Percentiles rank a stretch among this genome's conserved stretches.
phyloP scores from a whole-genome alignment of 2,329 filamentous ascomycete species.

The Epichloe coenophiala region DNA sequence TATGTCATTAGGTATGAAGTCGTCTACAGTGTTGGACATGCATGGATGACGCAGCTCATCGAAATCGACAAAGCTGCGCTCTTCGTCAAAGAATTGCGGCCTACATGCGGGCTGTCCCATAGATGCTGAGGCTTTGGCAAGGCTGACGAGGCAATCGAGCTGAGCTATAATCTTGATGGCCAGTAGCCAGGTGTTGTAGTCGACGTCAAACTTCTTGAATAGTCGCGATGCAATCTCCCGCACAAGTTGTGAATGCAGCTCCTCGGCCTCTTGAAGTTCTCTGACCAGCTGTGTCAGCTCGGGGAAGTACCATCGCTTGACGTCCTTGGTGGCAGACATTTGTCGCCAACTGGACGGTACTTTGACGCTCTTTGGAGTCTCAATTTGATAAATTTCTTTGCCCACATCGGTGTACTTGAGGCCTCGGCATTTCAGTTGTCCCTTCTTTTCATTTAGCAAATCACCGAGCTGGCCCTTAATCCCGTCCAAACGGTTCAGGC shows the following conservation, averaged over 20 bases:
- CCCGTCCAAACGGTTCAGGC: constrained; percentile 59
- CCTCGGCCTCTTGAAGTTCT: constrained; percentile 82
- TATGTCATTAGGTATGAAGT: constrained; percentile 95
- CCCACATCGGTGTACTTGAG: constrained; percentile 74
- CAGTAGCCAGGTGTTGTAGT: constrained; percentile 74
- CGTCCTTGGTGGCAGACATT: constrained; percentile 83
- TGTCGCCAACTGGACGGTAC: constrained; percentile 85
- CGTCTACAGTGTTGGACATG: constrained; percentile 75
- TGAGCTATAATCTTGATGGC: constrained; percentile 86
- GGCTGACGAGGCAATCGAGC: constrained; percentile 85
- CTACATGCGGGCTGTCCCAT: constrained; percentile 81
- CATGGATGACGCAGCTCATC: constrained; percentile 88
- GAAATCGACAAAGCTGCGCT: constrained; percentile 82
- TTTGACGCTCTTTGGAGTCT: constrained; percentile 73
- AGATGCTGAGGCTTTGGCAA: constrained; percentile 75
- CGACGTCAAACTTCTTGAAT: constrained; percentile 74
- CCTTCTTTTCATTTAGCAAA: constrained; percentile 57
- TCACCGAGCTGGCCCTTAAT: constrained; percentile 61
- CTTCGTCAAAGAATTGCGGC: constrained; percentile 72
- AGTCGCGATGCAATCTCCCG: constrained; percentile 76
- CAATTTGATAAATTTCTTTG: constrained; percentile 94
- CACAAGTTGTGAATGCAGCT: constrained; percentile 81
- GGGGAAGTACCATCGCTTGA: constrained; percentile 88
- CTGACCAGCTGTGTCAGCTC: constrained; percentile 74
- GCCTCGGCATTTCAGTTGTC: constrained; percentile 58